phyloP scores from a whole-genome alignment of 2,329 filamentous ascomycete genomes.

The Hymenoscyphus albidus region DNA sequence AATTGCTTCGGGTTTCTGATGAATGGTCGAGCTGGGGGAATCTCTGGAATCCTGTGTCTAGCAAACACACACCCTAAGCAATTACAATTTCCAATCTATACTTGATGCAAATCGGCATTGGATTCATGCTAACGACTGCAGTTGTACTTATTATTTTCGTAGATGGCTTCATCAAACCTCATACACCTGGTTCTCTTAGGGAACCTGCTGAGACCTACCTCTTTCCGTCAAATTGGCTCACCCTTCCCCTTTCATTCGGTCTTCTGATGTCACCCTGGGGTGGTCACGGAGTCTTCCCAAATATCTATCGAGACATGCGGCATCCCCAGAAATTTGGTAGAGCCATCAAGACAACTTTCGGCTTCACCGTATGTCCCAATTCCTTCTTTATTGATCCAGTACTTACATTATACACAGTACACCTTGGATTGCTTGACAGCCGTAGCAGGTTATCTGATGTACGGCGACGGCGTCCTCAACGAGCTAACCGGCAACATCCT shows the following conservation, averaged over 20 bases:
- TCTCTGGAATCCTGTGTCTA: too few relatives aligned
- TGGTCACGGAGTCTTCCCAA: slow-evolving; percentile 69
- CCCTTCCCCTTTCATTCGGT: slow-evolving; percentile 82
- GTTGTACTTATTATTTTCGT: slow-evolving; percentile 80
- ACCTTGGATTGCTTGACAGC: slow-evolving; percentile 78
- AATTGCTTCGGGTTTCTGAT: too few relatives aligned
- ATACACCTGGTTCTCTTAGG: slow-evolving; percentile 75
- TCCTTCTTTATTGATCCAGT: neutral
- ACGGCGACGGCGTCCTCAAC: slow-evolving; percentile 81
- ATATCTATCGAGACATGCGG: slow-evolving; percentile 74
- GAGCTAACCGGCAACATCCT: slow-evolving; percentile 92
- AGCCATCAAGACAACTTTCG: slow-evolving; percentile 75
- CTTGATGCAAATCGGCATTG: too few relatives aligned
- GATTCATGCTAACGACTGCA: slow-evolving; percentile 35
- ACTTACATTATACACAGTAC: slow-evolving; percentile 47
- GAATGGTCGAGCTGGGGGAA: too few relatives aligned
- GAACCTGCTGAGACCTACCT: slow-evolving; percentile 76
- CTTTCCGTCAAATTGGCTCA: slow-evolving; percentile 78
- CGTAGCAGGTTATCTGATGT: slow-evolving; percentile 86
- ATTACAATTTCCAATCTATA: too few relatives aligned
- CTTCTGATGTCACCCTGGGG: slow-evolving; percentile 82
- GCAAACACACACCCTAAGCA: too few relatives aligned
- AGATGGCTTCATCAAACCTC: slow-evolving; percentile 80
- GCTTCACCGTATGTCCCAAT: slow-evolving; percentile 64
- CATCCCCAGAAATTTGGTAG: slow-evolving; percentile 66